phyloP scores from a whole-genome alignment of 2,329 filamentous ascomycete genomes.

The Dryadomyces quercivorus region DNA sequence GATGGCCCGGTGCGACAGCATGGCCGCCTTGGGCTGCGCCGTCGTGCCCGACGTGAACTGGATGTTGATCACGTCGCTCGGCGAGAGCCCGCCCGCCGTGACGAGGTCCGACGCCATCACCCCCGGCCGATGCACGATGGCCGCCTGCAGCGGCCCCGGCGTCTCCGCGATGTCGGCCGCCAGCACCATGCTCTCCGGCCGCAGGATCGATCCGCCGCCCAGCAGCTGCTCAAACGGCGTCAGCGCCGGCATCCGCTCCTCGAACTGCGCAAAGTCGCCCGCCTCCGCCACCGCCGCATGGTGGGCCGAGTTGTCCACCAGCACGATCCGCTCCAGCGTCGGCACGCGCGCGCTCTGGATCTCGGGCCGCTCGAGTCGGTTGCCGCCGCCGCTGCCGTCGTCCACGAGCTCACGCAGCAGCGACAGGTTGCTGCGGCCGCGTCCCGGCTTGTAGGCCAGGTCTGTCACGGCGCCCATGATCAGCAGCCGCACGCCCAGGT shows the following conservation, averaged over 20 bases:
- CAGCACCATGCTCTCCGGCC: background rate
- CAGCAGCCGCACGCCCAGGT: constrained; percentile 61
- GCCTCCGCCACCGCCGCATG: constrained; percentile 33
- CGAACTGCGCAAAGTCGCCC: constrained; percentile 11
- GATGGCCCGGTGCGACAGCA: constrained; percentile 73
- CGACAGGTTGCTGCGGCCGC: constrained; percentile 38
- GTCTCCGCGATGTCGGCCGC: constrained; percentile 1
- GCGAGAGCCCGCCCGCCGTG: constrained; percentile 34
- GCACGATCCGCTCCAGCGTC: constrained; percentile 55
- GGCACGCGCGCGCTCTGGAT: constrained; percentile 41
- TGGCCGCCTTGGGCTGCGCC: constrained; percentile 79
- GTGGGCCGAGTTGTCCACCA: constrained; percentile 61
- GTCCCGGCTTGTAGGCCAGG: constrained; percentile 51
- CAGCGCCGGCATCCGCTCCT: constrained; percentile 22
- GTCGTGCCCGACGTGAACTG: constrained; percentile 98
- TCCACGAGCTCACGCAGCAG: constrained; percentile 34
- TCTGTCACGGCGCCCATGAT: constrained; percentile 84
- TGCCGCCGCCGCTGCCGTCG: constrained; percentile 14
- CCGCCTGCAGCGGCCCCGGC: background rate
- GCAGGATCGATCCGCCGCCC: constrained; percentile 1
- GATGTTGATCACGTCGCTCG: constrained; percentile 75
- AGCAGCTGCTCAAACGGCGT: constrained; percentile 31
- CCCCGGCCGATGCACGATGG: background rate
- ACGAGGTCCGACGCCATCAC: constrained; percentile 18
- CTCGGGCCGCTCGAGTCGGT: constrained; percentile 7